Conservation (phyloP, 768 basidiomycete genomes). For the Dacryopinax spathularia region DNA sequence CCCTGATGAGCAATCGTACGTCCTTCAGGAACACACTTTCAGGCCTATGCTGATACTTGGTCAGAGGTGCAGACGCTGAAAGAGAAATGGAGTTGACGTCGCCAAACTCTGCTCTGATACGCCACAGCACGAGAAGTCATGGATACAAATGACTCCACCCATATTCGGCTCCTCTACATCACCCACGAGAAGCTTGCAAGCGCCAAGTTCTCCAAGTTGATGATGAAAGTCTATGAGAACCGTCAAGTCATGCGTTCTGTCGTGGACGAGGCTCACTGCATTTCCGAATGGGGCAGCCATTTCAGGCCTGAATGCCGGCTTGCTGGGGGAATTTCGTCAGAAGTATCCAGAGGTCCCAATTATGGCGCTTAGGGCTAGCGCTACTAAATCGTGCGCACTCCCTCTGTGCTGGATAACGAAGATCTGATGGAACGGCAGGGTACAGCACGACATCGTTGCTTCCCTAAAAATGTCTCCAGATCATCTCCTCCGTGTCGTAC, state of each 20-base stretch:
- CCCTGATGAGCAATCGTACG: constrained; percentile 71
- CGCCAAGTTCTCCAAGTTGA: constrained; percentile 36
- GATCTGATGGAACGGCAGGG: constrained; percentile 29
- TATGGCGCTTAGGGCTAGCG: constrained; percentile 79
- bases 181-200: constrained; percentile 63
- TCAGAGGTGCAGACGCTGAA: constrained; percentile 55
- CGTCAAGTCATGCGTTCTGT: constrained; percentile 56
- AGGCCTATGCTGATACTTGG: not conserved
- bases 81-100: constrained; percentile 38
- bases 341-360: constrained; percentile 58
- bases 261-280: constrained; percentile 78
- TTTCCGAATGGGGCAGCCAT: constrained; percentile 83
- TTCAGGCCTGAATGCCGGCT: constrained; percentile 61
- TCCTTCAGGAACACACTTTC: not conserved
- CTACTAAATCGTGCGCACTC: constrained; percentile 45
- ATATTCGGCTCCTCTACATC: constrained; percentile 53
- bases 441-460: constrained; percentile 56
- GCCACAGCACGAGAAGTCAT: constrained; percentile 34
- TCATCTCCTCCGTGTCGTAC: constrained; percentile 46
- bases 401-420: not conserved
- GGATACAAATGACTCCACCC: constrained; percentile 46
- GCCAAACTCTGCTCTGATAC: constrained; percentile 58
- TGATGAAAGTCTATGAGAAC: constrained; percentile 39
- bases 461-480: constrained; percentile 46
- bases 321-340: constrained; percentile 54